These are phyloP conservation scores for Vitis cinerea DNA, from an alignment of 164 flowering plant genomes.

Conservation along the genomic window DNA sequence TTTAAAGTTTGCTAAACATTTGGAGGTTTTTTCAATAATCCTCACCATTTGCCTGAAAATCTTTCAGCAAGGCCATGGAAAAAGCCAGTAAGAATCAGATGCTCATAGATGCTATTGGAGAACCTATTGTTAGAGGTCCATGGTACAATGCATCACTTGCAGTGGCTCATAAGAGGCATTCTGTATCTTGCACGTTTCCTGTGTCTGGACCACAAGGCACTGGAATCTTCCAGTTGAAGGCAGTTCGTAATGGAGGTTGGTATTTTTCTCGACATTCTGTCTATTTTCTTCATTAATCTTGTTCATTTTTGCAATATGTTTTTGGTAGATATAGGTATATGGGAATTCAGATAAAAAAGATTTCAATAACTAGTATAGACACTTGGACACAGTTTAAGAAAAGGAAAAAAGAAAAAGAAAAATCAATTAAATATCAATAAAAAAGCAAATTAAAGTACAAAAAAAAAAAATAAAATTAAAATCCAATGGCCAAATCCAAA, in stretches of 20 bases:
- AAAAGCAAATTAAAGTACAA: too few relatives aligned
- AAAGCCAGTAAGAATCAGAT: conserved; percentile 64
- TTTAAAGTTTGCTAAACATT: not conserved
- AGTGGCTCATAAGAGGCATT: conserved; percentile 78
- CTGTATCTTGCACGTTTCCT: conserved; percentile 94
- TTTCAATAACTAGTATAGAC: too few relatives aligned
- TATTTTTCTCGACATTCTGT: not conserved
- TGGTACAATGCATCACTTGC: conserved; percentile 96
- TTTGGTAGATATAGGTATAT: too few relatives aligned
- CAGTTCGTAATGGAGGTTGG: conserved; percentile 76
- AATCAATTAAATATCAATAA: too few relatives aligned
- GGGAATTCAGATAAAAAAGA: too few relatives aligned
- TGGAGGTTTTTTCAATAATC: not conserved
- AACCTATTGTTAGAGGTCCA: conserved; percentile 82
- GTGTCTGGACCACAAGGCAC: conserved; percentile 86
- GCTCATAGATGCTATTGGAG: conserved; percentile 74
- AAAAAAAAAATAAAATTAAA: too few relatives aligned
- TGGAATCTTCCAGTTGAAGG: conserved; percentile 79
- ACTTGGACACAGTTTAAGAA: too few relatives aligned
- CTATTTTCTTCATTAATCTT: too few relatives aligned
- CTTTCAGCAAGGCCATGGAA: conserved; percentile 81
- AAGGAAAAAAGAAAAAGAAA: too few relatives aligned
- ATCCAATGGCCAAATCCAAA: too few relatives aligned
- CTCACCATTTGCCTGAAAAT: conserved; percentile 8
- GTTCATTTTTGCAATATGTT: too few relatives aligned